Percentiles rank a stretch among this genome's conserved stretches.
phyloP scores from a whole-genome alignment of 495 filamentous ascomycete species.

The Letharia lupina region DNA sequence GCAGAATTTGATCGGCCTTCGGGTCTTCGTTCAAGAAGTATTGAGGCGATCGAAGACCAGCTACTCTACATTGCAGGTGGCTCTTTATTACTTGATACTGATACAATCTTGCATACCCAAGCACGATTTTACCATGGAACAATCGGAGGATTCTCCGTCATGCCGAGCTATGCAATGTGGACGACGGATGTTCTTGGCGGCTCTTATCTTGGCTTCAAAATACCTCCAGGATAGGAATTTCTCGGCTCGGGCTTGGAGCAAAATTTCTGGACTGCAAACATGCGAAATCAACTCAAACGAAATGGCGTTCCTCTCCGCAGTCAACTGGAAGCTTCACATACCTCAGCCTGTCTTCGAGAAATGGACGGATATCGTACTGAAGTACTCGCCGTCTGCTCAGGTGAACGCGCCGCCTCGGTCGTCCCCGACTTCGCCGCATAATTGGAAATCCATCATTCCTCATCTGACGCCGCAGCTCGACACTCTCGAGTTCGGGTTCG shows the following conservation, averaged over 20 bases:
- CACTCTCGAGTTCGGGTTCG: conserved; percentile 44
- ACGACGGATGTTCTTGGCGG: conserved; percentile 92
- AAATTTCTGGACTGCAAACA: conserved; percentile 87
- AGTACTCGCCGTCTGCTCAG: conserved; percentile 62
- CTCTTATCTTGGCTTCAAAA: conserved; percentile 88
- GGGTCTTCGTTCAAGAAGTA: conserved; percentile 95
- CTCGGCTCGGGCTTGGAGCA: conserved; percentile 95
- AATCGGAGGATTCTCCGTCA: conserved; percentile 61
- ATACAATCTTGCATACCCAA: conserved; percentile 85
- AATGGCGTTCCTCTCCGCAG: conserved; percentile 80
- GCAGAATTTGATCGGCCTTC: conserved; percentile 70
- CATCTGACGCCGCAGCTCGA: conserved; percentile 67
- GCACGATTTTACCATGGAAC: conserved; percentile 79
- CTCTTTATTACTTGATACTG: conserved; percentile 89
- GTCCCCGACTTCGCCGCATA: conserved; percentile 38
- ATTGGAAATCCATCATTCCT: conserved; percentile 72
- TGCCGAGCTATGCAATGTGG: conserved; percentile 88
- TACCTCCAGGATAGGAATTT: conserved; percentile 97
- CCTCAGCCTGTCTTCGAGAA: conserved; percentile 78
- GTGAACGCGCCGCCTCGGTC: conserved; percentile 48
- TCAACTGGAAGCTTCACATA: conserved; percentile 92
- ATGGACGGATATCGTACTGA: conserved; percentile 86
- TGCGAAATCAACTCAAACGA: conserved; percentile 95
- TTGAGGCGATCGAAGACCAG: conserved; percentile 88
- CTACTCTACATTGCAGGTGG: conserved; percentile 95